Evolutionary conservation across 345 rosid species (phyloP).

Genomic region (Moringa oleifera): DNA sequence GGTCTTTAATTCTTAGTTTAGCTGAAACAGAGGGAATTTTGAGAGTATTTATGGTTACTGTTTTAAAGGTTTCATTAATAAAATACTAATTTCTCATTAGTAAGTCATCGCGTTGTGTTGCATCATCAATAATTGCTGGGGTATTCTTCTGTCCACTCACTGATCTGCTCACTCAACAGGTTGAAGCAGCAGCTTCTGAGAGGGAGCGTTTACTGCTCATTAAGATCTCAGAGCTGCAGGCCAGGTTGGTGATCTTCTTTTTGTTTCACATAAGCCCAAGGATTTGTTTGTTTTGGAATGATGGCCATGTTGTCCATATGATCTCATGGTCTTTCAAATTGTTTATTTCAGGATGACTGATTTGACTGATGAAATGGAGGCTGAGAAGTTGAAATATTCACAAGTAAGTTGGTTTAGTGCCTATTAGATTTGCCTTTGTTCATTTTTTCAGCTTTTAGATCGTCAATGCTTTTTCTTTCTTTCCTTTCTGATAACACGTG

Average conservation of each 20-base stretch:
- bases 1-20: no score
- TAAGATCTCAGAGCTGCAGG: conserved; percentile 68
- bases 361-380: conserved; percentile 65
- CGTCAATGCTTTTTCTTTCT: no score
- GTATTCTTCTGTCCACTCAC: neutral
- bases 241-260: conserved; percentile 46
- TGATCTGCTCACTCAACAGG: conserved; percentile 37
- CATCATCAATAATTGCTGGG: neutral
- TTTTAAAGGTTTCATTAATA: neutral
- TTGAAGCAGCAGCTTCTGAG: conserved; percentile 50
- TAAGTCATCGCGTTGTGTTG: neutral
- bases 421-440: neutral
- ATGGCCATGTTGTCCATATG: neutral
- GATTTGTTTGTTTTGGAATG: neutral
- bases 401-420: conserved; percentile 65
- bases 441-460: neutral
- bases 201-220: conserved; percentile 62
- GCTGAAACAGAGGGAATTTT: no score
- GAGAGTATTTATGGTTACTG: neutral
- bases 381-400: conserved; percentile 58
- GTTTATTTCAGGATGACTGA: conserved; percentile 56
- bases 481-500: no score
- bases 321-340: neutral
- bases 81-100: no score
- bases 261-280: neutral